Evolutionary conservation across 176 grass and related monocot species (phyloP).

Genomic region (Carex pumila): DNA sequence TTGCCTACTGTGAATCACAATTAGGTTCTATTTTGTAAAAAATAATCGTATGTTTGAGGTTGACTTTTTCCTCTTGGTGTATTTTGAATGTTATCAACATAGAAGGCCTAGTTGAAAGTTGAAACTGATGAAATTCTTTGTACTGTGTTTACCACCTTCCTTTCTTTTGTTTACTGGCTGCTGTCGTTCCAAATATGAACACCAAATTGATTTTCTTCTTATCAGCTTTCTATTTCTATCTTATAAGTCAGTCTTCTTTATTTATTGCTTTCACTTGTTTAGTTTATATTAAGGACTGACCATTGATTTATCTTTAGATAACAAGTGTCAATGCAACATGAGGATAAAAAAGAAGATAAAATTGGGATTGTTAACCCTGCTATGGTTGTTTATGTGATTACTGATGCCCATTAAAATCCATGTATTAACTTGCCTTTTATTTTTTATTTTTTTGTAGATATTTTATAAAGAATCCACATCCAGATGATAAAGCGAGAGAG

Average conservation of each 20-base stretch:
- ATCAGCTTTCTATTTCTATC: neutral
- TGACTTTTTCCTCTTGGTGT: neutral
- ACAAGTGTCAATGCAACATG: neutral
- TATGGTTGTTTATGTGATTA: neutral
- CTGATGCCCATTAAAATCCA: neutral
- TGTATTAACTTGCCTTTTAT: neutral
- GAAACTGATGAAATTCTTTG: neutral
- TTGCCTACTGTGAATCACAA: neutral
- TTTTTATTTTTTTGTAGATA: neutral
- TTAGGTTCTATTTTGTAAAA: neutral
- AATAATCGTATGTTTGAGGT: neutral
- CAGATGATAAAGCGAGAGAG: conserved; percentile 31
- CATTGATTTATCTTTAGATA: neutral
- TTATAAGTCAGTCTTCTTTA: neutral
- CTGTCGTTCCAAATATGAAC: neutral
- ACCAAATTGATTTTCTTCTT: neutral
- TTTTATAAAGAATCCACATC: conserved; percentile 36
- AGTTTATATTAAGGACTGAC: neutral
- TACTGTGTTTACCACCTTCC: neutral
- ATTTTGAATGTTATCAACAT: neutral
- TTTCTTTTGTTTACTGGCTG: neutral
- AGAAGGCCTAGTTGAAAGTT: neutral
- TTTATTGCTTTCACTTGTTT: neutral
- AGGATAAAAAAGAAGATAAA: neutral
- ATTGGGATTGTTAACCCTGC: neutral